These are phyloP conservation scores for Ceratonia siliqua DNA, from an alignment of 306 rosid genomes.

Conservation along the genomic window DNA sequence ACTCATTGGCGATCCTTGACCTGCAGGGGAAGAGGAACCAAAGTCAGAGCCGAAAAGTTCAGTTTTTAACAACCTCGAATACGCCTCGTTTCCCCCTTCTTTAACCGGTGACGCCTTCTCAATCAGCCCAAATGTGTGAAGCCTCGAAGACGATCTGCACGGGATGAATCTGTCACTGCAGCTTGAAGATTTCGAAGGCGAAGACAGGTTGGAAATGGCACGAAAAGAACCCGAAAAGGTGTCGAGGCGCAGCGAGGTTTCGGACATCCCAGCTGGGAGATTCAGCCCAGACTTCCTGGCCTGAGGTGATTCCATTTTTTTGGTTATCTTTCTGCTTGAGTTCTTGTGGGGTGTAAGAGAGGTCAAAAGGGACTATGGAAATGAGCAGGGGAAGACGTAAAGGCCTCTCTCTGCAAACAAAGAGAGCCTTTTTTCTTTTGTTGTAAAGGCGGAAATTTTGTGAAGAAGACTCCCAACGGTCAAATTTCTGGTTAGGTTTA, in stretches of 20 bases:
- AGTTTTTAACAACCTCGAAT: slow-evolving; percentile 68
- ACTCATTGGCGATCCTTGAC: slow-evolving; percentile 66
- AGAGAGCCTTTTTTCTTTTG: slow-evolving; percentile 3
- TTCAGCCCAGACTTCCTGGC: slow-evolving; percentile 59
- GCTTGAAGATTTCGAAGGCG: slow-evolving; percentile 52
- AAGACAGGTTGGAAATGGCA: slow-evolving; percentile 54
- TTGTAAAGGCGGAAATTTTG: background rate
- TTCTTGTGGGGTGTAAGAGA: too few relatives aligned
- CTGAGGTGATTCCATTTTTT: slow-evolving; percentile 72
- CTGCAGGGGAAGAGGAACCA: slow-evolving; percentile 76
- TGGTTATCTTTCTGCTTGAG: background rate
- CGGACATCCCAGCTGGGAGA: slow-evolving; percentile 93
- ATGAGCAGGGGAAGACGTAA: background rate
- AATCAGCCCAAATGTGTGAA: slow-evolving; percentile 79
- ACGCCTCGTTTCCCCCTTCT: slow-evolving; percentile 85
- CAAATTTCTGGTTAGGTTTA: slow-evolving; percentile 1
- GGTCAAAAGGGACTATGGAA: too few relatives aligned
- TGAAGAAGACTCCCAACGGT: slow-evolving; percentile 27
- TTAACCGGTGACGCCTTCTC: slow-evolving; percentile 84
- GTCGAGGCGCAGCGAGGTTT: slow-evolving; percentile 67
- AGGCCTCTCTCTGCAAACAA: slow-evolving; percentile 19
- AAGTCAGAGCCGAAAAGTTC: slow-evolving; percentile 96
- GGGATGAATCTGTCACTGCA: slow-evolving; percentile 99
- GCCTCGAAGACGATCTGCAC: slow-evolving; percentile 89
- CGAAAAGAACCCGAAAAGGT: slow-evolving; percentile 57